Base-by-base conservation (phyloP, 139 green algal genomes). In the Coccomyxa sp. region DNA sequence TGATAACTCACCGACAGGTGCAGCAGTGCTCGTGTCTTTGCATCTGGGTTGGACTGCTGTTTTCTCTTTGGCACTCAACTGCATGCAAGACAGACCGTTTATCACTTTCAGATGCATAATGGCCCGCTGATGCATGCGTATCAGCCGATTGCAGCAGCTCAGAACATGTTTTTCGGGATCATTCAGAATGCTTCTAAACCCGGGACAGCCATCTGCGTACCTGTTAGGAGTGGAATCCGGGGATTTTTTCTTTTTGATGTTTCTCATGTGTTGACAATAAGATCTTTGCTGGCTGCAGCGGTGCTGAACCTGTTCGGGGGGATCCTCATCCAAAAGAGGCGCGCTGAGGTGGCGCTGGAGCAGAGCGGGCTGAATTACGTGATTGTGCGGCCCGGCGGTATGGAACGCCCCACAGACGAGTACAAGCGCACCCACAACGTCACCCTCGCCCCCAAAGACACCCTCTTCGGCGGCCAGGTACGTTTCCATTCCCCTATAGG, bases 401-500 rank as follows among this genome's bases (percentile, higher is more conserved):
- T 87, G 83, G 83, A 87, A 74, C 27, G 79, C 7, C 83, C 83
- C 9, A 67, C 30, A 0, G 96, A 99, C 85, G 84, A 94, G 77
- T 95, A 95, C 92, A 97, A 98, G 90, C 32, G 87, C n/a, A 97
- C 91, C 13, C 91, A 98, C 91, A 97, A 97, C 84, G 80, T 98
- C 81, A 76, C 88, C 14, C 79, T 99, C 13, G 85, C 84, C 38
- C 83, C 87, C 0, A 79, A 88, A 0, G 91, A 98, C 88, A 93
- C 87, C 28, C 81, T 87, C 1, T 98, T 98, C 85, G 96, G 95
- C 4, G 96, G 96, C 67, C 88, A 92, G 84, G 63, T 71, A 1
- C 18, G 7, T 71, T 9, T 28, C 63, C 7, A 9, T 9, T 28
- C 10, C 18, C 63, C 63, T 25, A 11, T 1, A 71, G 3, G 7